Evolutionary conservation across 768 basidiomycete genomes (phyloP).

Genomic region (Termitomyces sp.): DNA sequence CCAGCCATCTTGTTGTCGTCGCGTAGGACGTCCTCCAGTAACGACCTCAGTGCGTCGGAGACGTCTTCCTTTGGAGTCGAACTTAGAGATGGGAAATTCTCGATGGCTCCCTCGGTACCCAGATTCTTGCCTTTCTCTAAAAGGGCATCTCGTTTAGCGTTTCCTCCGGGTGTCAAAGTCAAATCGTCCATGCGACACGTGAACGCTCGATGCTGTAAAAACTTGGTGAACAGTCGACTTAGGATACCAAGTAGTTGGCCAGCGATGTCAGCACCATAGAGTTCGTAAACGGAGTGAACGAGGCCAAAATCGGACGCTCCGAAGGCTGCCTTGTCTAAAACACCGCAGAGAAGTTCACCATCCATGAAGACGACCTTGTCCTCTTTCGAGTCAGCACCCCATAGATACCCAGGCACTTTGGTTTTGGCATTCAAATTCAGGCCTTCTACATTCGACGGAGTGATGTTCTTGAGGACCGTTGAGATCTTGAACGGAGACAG

Average conservation of each 20-base stretch:
- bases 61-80: conserved; percentile 49
- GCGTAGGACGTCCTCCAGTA: conserved; percentile 89
- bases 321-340: conserved; percentile 96
- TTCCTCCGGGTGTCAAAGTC: conserved; percentile 79
- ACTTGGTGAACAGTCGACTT: conserved; percentile 94
- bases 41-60: conserved; percentile 49
- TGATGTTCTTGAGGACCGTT: conserved; percentile 90
- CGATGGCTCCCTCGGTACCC: conserved; percentile 86
- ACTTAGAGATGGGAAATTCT: conserved; percentile 79
- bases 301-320: conserved; percentile 95
- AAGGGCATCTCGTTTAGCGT: conserved; percentile 63
- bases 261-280: conserved; percentile 88
- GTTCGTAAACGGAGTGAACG: conserved; percentile 94
- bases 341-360: conserved; percentile 89
- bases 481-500: conserved; percentile 63
- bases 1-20: conserved; percentile 98
- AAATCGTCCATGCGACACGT: conserved; percentile 99
- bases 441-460: conserved; percentile 72
- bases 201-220: conserved; percentile 94
- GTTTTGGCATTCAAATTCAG: conserved; percentile 83
- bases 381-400: conserved; percentile 80
- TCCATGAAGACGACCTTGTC: conserved; percentile 88
- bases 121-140: conserved; percentile 63
- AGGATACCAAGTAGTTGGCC: conserved; percentile 91
- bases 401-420: conserved; percentile 84